A percentile compares a stretch with the other conserved stretches of the same genome.
Conservation (phyloP, 306 rosid species). For the Vigna hirtella region DNA sequence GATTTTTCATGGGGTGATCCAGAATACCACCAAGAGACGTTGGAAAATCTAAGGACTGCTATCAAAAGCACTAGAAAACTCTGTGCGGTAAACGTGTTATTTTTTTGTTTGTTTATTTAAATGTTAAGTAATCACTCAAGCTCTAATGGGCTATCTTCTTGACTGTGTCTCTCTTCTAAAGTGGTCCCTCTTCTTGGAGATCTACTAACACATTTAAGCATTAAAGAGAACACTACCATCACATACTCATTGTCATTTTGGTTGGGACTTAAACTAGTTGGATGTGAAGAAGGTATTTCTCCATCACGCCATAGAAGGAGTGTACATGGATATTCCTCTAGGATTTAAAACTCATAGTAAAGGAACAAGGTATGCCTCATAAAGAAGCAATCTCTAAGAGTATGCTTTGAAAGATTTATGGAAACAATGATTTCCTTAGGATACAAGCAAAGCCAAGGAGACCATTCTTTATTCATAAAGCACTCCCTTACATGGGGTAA, state of each 20-base stretch:
- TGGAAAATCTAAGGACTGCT: constrained; percentile 68
- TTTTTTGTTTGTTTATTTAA: constrained; percentile 4
- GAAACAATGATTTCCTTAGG: too few species aligned
- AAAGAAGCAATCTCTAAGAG: too few species aligned
- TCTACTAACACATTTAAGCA: not conserved
- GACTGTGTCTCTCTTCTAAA: not conserved
- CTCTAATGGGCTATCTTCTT: not conserved
- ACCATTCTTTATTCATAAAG: too few species aligned
- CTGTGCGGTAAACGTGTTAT: constrained; percentile 61
- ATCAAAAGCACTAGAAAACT: constrained; percentile 66
- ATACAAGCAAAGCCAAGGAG: too few species aligned
- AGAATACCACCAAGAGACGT: constrained; percentile 79
- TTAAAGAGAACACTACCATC: not conserved
- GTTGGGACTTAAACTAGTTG: too few species aligned
- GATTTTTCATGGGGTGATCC: constrained; percentile 80
- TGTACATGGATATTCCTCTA: too few species aligned
- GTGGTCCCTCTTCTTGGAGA: not conserved
- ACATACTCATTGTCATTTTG: not conserved
- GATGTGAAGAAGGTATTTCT: too few species aligned
- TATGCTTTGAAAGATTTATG: too few species aligned
- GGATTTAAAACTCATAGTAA: too few species aligned
- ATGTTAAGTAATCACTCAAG: not conserved
- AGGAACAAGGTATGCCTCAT: too few species aligned
- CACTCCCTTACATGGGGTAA: too few species aligned
- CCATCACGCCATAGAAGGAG: too few species aligned